Evolutionary conservation across 2,329 filamentous ascomycete genomes (phyloP), one percentile per base, ranked within the genome.

Genomic region (Exserohilum turcica): DNA sequence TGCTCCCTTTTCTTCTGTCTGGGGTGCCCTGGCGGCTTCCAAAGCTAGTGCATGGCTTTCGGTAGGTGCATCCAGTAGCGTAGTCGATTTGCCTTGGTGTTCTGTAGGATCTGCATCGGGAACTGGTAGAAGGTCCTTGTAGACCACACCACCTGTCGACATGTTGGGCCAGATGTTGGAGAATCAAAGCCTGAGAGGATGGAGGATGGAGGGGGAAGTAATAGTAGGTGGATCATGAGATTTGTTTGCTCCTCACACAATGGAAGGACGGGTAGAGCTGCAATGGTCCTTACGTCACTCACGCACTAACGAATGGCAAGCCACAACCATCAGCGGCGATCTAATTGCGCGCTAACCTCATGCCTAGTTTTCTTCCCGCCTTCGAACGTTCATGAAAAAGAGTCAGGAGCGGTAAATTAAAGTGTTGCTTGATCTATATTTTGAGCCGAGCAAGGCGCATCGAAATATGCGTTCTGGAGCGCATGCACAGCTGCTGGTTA

Each of bases 21-120:
- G 49, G 8, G 46, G 48, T 19, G 79, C 77, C 15, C 76, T 67
- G 9, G 69, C 65, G 29, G 69, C 65, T 29, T 70, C 70, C 55
- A 76, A 65, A 13, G 79, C 79, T 47, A 81, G 70, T 6, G 76
- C 75, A 71, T 81, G 79, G 63, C 77, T 80, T 24, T 72, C 73
- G 5, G 78, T 80, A 9, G 79, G 74, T 39, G 75, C 63, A 45
- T 80, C 74, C 16, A 64, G 63, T 43, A 80, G 48, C 6, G 75
- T 71, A 43, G 61, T 60, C 3, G 67, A 53, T 27, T 60, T 67
- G 9, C 64, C 67, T 39, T 71, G 62, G 24, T 66, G 60, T 9
- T 65, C 57, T 10, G 61, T 65, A 29, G 70, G 67, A 35, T 71
- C 67, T 6, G 66, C 68, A 32, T 71, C 69, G 27, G 72, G 72